Percentiles rank a stretch among this genome's conserved stretches.
Conservation (phyloP, 768 basidiomycete species). For the Fomitopsis pulvina region DNA sequence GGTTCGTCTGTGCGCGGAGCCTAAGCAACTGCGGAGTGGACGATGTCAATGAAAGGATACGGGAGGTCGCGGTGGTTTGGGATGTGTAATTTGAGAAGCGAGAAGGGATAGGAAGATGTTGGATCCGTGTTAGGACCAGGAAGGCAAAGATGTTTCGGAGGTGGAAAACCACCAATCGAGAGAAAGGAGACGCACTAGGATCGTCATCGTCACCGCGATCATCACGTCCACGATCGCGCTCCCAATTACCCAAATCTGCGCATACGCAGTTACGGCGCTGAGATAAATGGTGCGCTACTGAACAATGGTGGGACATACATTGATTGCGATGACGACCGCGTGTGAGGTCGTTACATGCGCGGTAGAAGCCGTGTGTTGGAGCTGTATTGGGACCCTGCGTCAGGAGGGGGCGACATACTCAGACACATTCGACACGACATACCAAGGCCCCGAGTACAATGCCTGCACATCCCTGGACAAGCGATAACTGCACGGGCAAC, state of each 20-base stretch:
- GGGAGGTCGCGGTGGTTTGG: too few relatives aligned
- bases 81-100: too few relatives aligned
- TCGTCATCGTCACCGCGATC: not conserved
- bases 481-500: not conserved
- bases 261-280: too few relatives aligned
- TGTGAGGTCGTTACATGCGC: not conserved
- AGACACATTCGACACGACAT: not conserved
- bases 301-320: not conserved
- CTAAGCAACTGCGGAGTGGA: too few relatives aligned
- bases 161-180: too few relatives aligned
- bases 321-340: not conserved
- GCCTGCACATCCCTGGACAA: not conserved
- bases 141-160: too few relatives aligned
- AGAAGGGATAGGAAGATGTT: not conserved
- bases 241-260: not conserved
- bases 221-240: conserved; percentile 1
- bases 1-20: not conserved
- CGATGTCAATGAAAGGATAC: too few relatives aligned
- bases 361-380: not conserved
- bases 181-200: not conserved
- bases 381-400: not conserved
- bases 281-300: too few relatives aligned
- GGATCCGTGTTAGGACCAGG: too few relatives aligned
- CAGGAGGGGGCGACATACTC: too few relatives aligned
- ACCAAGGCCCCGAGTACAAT: not conserved